These are phyloP conservation scores for Begonia fuchsioides DNA, from an alignment of 306 rosid species.

Conservation along the genomic window DNA sequence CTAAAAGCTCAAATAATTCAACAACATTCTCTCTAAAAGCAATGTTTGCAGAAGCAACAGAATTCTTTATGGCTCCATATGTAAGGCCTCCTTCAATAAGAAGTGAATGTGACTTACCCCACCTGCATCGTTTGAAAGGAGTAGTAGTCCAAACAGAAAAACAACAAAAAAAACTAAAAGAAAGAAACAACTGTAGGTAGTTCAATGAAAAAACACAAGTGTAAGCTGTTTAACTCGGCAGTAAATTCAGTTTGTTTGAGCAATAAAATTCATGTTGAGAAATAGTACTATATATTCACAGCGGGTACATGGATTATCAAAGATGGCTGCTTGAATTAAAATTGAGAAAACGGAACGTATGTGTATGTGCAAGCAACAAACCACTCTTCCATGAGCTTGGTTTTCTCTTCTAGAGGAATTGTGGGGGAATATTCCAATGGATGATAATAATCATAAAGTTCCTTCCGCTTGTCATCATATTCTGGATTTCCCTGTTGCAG, in stretches of 20 bases:
- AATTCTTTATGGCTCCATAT: slow-evolving; percentile 50
- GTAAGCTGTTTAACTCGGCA: neutral
- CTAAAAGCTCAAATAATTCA: slow-evolving; percentile 68
- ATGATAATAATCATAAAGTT: slow-evolving; percentile 58
- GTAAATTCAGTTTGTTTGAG: neutral
- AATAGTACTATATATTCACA: neutral
- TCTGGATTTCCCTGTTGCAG: slow-evolving; percentile 68
- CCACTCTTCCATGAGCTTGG: slow-evolving; percentile 96
- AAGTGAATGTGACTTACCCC: slow-evolving; percentile 76
- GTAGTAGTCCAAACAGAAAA: neutral
- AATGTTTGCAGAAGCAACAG: slow-evolving; percentile 59
- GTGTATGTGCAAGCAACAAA: slow-evolving; percentile 8
- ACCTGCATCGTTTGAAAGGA: slow-evolving; percentile 38
- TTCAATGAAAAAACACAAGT: slow-evolving; percentile 1
- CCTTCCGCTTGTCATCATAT: slow-evolving; percentile 54
- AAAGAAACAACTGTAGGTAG: neutral
- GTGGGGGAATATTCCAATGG: slow-evolving; percentile 75
- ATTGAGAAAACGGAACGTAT: too few relatives aligned
- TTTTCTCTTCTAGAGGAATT: slow-evolving; percentile 60
- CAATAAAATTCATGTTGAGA: neutral
- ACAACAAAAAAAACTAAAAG: neutral
- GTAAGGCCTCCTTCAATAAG: slow-evolving; percentile 85
- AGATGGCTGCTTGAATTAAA: too few relatives aligned
- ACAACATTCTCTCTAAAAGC: slow-evolving; percentile 89
- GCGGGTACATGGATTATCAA: too few relatives aligned